Percentiles rank a stretch among this genome's conserved stretches.
Evolutionary conservation across 2,329 filamentous ascomycete species (phyloP).

Genomic region (Beauveria rudraprayagi): DNA sequence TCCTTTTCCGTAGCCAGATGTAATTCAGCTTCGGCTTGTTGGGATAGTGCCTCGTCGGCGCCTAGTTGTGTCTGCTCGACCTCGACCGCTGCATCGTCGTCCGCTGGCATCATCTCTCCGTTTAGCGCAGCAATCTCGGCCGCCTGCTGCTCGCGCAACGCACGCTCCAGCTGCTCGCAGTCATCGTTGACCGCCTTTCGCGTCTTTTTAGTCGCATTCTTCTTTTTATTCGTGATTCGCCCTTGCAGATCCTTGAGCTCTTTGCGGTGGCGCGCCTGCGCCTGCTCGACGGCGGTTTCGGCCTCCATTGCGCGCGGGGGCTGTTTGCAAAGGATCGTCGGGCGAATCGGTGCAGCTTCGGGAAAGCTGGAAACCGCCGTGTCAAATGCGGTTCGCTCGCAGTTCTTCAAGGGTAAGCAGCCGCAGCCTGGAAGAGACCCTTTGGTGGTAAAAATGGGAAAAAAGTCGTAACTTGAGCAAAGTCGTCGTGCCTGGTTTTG

Average conservation of each 20-base stretch:
- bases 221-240: constrained; percentile 90
- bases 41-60: constrained; percentile 15
- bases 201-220: constrained; percentile 85
- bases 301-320: constrained; percentile 19
- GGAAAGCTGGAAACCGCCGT: neutral
- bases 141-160: constrained; percentile 58
- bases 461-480: neutral
- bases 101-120: constrained; percentile 18
- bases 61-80: constrained; percentile 14
- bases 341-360: neutral
- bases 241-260: constrained; percentile 82
- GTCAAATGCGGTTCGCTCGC: neutral
- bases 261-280: constrained; percentile 74
- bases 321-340: neutral
- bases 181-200: constrained; percentile 68
- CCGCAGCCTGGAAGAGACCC: neutral
- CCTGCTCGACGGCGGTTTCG: constrained; percentile 61
- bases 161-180: constrained; percentile 61
- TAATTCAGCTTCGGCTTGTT: constrained; percentile 17
- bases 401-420: neutral
- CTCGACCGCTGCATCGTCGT: constrained; percentile 12
- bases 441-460: neutral
- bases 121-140: constrained; percentile 44
- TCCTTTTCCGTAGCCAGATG: constrained; percentile 5
- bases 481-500: neutral